Percentiles rank a stretch among this genome's conserved stretches.
Evolutionary conservation across 1,284 basidiomycete genomes (phyloP).

Genomic region (Moesziomyces sp.): DNA sequence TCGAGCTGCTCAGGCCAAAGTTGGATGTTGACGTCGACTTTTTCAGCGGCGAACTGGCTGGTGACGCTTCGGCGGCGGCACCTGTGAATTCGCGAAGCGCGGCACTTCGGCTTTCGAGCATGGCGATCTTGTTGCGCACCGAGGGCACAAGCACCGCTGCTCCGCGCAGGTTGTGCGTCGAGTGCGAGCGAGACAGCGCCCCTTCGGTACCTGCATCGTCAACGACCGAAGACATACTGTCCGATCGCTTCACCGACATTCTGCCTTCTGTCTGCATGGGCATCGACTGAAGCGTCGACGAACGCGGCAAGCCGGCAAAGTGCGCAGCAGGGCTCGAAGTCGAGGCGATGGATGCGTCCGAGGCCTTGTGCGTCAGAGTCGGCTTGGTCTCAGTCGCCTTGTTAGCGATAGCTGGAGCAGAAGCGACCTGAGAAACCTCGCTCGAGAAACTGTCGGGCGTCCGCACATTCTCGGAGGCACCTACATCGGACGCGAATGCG

Average conservation of each 20-base stretch:
- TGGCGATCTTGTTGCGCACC: conserved; percentile 62
- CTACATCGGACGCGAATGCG: background rate
- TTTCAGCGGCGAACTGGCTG: conserved; percentile 5
- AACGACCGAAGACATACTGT: conserved; percentile 37
- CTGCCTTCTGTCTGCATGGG: background rate
- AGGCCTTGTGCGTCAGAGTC: background rate
- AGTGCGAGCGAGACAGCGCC: conserved; percentile 32
- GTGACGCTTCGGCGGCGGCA: background rate
- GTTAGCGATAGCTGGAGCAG: too few relatives aligned
- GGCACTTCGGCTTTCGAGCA: conserved; percentile 50
- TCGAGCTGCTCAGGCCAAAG: background rate
- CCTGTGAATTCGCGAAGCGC: conserved; percentile 49
- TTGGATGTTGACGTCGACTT: conserved; percentile 1
- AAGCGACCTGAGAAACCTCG: conserved; percentile 2
- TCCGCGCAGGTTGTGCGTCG: conserved; percentile 48
- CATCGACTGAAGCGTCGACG: conserved; percentile 27
- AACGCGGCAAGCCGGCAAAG: conserved; percentile 13
- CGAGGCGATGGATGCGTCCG: conserved; percentile 4
- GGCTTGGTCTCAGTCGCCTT: background rate
- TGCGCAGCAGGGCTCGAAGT: background rate
- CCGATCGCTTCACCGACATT: conserved; percentile 33
- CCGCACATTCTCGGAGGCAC: background rate
- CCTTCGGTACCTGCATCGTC: conserved; percentile 4
- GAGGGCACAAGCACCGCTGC: conserved; percentile 54
- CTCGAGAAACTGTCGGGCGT: conserved; percentile 12